phyloP scores from a whole-genome alignment of 352 stramenopile species.

The Phytophthora pistaciae region DNA sequence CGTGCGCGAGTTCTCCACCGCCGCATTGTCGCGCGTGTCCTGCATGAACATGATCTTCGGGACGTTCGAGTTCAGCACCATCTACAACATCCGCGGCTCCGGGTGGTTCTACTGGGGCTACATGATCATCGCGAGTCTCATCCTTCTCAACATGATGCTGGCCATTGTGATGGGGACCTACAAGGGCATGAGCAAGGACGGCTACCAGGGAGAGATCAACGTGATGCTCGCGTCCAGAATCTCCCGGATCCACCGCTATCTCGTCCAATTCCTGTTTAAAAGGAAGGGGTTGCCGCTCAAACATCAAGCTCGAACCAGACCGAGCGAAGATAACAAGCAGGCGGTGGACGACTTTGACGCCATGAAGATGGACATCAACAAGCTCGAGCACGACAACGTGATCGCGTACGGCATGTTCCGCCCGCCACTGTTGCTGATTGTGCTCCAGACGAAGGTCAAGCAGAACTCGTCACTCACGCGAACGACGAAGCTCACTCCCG shows the following conservation, averaged over 20 bases:
- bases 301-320: neutral
- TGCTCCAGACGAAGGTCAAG: neutral
- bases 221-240: conserved; percentile 8
- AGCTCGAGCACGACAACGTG: conserved; percentile 5
- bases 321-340: neutral
- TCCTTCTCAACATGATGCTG: conserved; percentile 78
- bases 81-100: conserved; percentile 40
- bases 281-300: neutral
- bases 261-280: conserved; percentile 3
- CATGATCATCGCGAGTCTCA: conserved; percentile 64
- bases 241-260: conserved; percentile 1
- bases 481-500: neutral
- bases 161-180: conserved; percentile 69
- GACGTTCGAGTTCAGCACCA: conserved; percentile 55
- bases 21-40: conserved; percentile 38
- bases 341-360: neutral
- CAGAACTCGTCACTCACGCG: neutral
- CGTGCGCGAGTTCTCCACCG: conserved; percentile 50
- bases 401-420: conserved; percentile 11
- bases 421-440: conserved; percentile 5
- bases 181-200: conserved; percentile 39
- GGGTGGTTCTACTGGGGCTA: conserved; percentile 70
- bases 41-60: conserved; percentile 73
- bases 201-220: conserved; percentile 13
- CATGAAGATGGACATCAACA: neutral